Base-by-base conservation (phyloP, 2,329 filamentous ascomycete species). In the Fusarium proliferatum region DNA sequence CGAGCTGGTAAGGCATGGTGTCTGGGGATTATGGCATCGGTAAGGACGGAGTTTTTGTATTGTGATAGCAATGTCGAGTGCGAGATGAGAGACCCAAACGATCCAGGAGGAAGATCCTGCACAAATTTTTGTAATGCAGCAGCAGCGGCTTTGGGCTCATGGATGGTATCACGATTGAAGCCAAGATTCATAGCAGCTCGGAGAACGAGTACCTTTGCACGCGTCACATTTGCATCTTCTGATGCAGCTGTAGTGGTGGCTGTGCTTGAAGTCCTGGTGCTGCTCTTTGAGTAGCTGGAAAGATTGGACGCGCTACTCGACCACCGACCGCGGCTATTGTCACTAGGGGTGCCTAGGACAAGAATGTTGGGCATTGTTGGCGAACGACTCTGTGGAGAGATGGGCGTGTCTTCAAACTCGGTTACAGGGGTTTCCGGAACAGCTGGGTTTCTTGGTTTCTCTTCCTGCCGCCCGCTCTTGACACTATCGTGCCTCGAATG, bases 361-460 rank as follows among this genome's bases (percentile, higher is more conserved):
- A 97, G 87, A 75, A 98, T 97, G 78, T 97, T 97, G 10, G 94
- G 95, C 61, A 95, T 89, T 43, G 91, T 91, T 1, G 92, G 89
- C 12, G 89, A 92, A 49, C 92, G 90, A 73, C 93, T 93, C 63
- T 96, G 94, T 0, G 93, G 93, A 0, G 95, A 97, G 48, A 94
- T 89, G 8, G 94, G 92, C 0, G 93, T 94, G 79, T 98, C 95
- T 81, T 98, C 96, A 77, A 98, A 98, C 75, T 98, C 95, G 9
- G 95, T 98, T 2, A 96, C 96, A 0, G 95, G 95, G 0, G 95
- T 98, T 83, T 98, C 96, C 2, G 95, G 95, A 9, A 91, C 88
- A 4, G 84, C 83, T 23, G 82, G 81, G 61, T 86, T 87, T 61
- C 85, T 84, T 75, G 85, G 80, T 80, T 84, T 85, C 76, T 91